Evolutionary conservation across 1,284 basidiomycete genomes (phyloP).

Genomic region (Irpex rosettiformis): DNA sequence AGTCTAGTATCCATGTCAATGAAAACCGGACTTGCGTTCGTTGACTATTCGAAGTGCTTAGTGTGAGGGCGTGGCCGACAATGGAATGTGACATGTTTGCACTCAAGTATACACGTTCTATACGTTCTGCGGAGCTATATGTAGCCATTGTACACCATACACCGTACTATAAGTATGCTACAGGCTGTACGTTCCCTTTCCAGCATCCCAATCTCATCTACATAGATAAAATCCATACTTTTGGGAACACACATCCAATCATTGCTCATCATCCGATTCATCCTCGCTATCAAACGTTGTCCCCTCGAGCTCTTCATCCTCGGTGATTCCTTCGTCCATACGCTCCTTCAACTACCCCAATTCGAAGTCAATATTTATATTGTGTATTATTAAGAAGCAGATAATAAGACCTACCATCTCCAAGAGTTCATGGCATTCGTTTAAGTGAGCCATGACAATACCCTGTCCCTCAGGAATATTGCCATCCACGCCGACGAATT

Average conservation of each 20-base stretch:
- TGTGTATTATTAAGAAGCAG: not conserved
- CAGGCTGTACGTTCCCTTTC: not conserved
- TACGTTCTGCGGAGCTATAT: too few species aligned
- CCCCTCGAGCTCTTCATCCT: constrained; percentile 31
- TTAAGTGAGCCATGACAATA: constrained; percentile 93
- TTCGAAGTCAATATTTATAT: constrained; percentile 2
- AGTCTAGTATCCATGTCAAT: constrained; percentile 12
- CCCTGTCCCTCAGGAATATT: constrained; percentile 94
- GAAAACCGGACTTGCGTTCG: constrained; percentile 3
- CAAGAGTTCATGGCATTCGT: constrained; percentile 93
- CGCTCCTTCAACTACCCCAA: constrained; percentile 65
- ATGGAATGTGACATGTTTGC: too few species aligned
- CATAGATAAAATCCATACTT: not conserved
- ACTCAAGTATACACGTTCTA: too few species aligned
- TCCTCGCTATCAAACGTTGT: constrained; percentile 24
- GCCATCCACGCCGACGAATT: constrained; percentile 84
- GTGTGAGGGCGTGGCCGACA: too few species aligned
- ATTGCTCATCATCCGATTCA: constrained; percentile 20
- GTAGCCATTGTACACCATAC: not conserved
- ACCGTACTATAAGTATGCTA: not conserved
- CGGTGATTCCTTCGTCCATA: constrained; percentile 65
- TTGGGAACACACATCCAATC: not conserved
- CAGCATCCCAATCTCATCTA: not conserved
- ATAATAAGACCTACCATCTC: constrained; percentile 67
- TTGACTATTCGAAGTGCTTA: not conserved